These are phyloP conservation scores for Lentinus brumalis DNA, from an alignment of 768 basidiomycete species.

Conservation along the genomic window DNA sequence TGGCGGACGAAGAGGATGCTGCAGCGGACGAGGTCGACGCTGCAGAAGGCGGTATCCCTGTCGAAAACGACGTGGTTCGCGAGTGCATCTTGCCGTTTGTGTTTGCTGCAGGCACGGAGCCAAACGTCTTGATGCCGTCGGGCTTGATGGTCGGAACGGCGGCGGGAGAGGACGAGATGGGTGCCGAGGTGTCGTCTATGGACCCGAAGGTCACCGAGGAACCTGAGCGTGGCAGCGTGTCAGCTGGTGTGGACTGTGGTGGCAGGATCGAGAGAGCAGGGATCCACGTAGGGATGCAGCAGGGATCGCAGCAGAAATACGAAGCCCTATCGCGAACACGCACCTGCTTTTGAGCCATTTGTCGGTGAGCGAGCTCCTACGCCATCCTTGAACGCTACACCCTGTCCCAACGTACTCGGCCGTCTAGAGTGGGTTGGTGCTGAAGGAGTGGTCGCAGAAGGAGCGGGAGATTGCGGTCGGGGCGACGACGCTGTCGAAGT, in stretches of 20 bases:
- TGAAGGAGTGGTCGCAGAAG: slow-evolving; percentile 36
- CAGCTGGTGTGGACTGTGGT: slow-evolving; percentile 5
- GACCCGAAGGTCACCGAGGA: slow-evolving; percentile 89
- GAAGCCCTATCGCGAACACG: slow-evolving; percentile 13
- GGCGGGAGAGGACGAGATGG: slow-evolving; percentile 84
- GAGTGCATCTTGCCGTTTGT: slow-evolving; percentile 56
- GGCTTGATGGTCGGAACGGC: slow-evolving; percentile 62
- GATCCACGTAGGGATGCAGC: not conserved
- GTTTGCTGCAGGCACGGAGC: slow-evolving; percentile 64
- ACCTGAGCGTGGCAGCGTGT: slow-evolving; percentile 47
- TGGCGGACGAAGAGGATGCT: slow-evolving; percentile 25
- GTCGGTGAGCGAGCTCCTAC: slow-evolving; percentile 69
- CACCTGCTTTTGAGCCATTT: slow-evolving; percentile 69
- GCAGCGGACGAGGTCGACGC: slow-evolving; percentile 30
- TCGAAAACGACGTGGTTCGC: slow-evolving; percentile 40
- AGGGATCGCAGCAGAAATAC: too few species aligned
- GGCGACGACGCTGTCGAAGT: slow-evolving; percentile 58
- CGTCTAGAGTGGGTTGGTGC: slow-evolving; percentile 69
- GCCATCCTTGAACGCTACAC: slow-evolving; percentile 76
- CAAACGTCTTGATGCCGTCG: slow-evolving; percentile 80
- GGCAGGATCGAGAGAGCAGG: slow-evolving; percentile 2
- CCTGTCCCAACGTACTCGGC: slow-evolving; percentile 72
- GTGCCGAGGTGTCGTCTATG: slow-evolving; percentile 76
- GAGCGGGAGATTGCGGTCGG: slow-evolving; percentile 80
- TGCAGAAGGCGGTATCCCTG: slow-evolving; percentile 25